phyloP scores from a whole-genome alignment of 2,329 filamentous ascomycete species.

The Chaetothyriales sp. region DNA sequence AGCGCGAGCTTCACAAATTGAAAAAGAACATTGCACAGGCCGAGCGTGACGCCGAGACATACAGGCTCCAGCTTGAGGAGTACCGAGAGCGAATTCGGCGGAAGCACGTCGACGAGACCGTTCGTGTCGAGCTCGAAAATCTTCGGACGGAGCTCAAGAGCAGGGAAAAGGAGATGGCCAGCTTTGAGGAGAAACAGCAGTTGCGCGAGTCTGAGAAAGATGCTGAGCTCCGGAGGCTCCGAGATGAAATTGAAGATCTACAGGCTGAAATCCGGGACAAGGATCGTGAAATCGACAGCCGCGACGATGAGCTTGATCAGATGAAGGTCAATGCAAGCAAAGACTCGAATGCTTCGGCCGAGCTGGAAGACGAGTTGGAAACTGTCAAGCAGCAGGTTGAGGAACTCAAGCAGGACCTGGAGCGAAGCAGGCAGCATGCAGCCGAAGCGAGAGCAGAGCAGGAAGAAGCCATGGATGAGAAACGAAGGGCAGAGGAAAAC shows the following conservation, averaged over 20 bases:
- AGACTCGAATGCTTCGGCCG: slow-evolving; percentile 28
- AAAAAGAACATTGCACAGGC: slow-evolving; percentile 70
- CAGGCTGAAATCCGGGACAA: slow-evolving; percentile 64
- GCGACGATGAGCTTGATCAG: slow-evolving; percentile 58
- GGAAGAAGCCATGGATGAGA: slow-evolving; percentile 37
- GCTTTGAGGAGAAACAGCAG: slow-evolving; percentile 12
- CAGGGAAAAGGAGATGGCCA: slow-evolving; percentile 28
- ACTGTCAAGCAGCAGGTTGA: slow-evolving; percentile 30
- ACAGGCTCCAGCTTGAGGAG: slow-evolving; percentile 65
- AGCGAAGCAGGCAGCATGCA: slow-evolving; percentile 23
- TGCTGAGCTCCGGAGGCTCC: slow-evolving; percentile 49
- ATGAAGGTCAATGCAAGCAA: slow-evolving; percentile 37
- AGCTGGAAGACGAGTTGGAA: slow-evolving; percentile 36
- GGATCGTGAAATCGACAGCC: slow-evolving; percentile 55
- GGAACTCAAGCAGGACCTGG: slow-evolving; percentile 28
- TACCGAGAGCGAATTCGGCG: slow-evolving; percentile 68
- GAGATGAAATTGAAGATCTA: slow-evolving; percentile 59
- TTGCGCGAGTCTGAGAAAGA: slow-evolving; percentile 29
- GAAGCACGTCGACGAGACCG: slow-evolving; percentile 55
- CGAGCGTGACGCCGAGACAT: slow-evolving; percentile 73
- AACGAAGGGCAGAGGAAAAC: slow-evolving; percentile 37
- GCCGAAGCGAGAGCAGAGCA: slow-evolving; percentile 30
- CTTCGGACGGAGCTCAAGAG: slow-evolving; percentile 36
- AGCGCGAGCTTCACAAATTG: slow-evolving; percentile 70
- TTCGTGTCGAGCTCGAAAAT: slow-evolving; percentile 44